A percentile compares a stretch with the other conserved stretches of the same genome.
phyloP scores from a whole-genome alignment of 176 grass and related monocot genomes.

The Tillandsia fasciculata region DNA sequence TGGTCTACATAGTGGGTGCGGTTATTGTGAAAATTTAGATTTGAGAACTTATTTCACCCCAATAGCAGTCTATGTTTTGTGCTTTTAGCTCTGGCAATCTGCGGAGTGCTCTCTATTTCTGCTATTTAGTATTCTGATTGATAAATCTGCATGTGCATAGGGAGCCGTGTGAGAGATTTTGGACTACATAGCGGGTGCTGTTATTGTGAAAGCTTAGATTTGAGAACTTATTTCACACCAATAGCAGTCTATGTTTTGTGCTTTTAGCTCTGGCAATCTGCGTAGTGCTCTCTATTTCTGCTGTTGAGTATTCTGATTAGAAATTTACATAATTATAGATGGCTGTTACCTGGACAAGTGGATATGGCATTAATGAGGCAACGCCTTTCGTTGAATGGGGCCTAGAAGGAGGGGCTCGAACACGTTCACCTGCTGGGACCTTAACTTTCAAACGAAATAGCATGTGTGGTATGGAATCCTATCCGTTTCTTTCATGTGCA shows the following conservation, averaged over 20 bases:
- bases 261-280: not conserved
- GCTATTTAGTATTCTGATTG: not conserved
- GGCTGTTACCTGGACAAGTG: constrained; percentile 92
- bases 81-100: not conserved
- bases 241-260: not conserved
- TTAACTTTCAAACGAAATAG: constrained; percentile 53
- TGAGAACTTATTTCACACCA: not conserved
- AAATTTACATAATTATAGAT: constrained; percentile 39
- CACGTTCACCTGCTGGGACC: constrained; percentile 63
- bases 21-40: not conserved
- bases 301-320: not conserved
- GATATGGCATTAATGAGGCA: constrained; percentile 61
- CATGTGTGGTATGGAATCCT: constrained; percentile 68
- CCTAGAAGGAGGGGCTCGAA: constrained; percentile 37
- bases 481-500: constrained; percentile 7
- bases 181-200: not conserved
- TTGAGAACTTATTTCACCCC: not conserved
- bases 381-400: constrained; percentile 79
- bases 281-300: not conserved
- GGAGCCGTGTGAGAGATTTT: not conserved
- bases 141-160: not conserved
- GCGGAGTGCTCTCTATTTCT: not conserved
- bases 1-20: not conserved
- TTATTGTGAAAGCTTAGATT: not conserved
- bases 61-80: not conserved